A percentile compares a stretch with the other conserved stretches of the same genome.
phyloP scores from a whole-genome alignment of 306 rosid genomes.

The Potentilla sterilis region DNA sequence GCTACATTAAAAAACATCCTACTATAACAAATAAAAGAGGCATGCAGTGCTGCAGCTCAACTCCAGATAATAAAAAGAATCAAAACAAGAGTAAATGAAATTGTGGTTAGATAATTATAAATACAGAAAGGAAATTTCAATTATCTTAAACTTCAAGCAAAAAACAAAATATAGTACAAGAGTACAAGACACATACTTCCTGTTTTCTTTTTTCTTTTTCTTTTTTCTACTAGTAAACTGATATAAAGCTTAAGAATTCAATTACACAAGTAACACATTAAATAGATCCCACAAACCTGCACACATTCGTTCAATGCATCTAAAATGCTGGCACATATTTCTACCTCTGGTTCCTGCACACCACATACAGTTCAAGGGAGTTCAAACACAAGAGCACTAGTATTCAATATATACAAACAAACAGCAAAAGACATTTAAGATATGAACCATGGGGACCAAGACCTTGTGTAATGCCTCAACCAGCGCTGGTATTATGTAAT shows the following conservation, averaged over 20 bases:
- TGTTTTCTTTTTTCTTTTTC: too few species aligned
- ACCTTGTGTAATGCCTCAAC: constrained; percentile 97
- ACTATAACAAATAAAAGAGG: not conserved
- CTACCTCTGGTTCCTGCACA: constrained; percentile 93
- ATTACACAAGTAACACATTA: not conserved
- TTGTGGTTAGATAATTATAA: too few species aligned
- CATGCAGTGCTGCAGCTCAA: not conserved
- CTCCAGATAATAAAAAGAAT: not conserved
- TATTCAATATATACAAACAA: not conserved
- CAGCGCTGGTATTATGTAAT: constrained; percentile 78
- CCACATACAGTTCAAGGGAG: constrained; percentile 12
- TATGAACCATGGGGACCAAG: not conserved
- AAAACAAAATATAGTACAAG: not conserved
- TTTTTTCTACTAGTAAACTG: not conserved
- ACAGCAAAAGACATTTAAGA: not conserved
- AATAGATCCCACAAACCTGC: constrained; percentile 52
- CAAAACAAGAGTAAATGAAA: not conserved
- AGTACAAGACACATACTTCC: not conserved
- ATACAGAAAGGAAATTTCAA: too few species aligned
- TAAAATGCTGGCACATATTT: constrained; percentile 89
- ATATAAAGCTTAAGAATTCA: not conserved
- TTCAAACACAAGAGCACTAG: not conserved
- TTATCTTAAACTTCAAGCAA: too few species aligned
- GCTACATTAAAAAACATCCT: not conserved
- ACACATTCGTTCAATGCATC: constrained; percentile 87